Conservation (phyloP, 2,329 filamentous ascomycete species). For the Magnaporthiopsis rhizophila region DNA sequence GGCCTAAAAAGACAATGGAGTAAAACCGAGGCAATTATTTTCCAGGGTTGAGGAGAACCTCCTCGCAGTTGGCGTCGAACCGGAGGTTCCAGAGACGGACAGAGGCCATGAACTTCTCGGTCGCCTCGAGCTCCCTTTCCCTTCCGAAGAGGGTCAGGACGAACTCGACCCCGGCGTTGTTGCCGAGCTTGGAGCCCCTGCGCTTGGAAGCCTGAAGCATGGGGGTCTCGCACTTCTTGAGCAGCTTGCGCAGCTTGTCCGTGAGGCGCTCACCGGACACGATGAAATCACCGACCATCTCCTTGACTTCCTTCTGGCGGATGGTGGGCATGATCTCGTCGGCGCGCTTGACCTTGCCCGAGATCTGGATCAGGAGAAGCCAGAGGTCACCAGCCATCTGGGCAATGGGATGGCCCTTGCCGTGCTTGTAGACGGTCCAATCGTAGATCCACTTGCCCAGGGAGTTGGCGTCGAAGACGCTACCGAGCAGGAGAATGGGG, state of each 20-base stretch:
- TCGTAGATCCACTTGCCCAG: slow-evolving; percentile 99
- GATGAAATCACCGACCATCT: slow-evolving; percentile 85
- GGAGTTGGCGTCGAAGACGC: slow-evolving; percentile 95
- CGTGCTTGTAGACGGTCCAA: slow-evolving; percentile 92
- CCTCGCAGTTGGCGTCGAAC: slow-evolving; percentile 93
- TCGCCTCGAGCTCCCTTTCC: slow-evolving; percentile 81
- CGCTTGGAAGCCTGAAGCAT: slow-evolving; percentile 87
- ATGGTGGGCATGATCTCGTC: slow-evolving; percentile 71
- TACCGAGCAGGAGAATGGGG: slow-evolving; percentile 88
- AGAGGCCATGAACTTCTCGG: slow-evolving; percentile 85
- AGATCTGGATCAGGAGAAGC: slow-evolving; percentile 88
- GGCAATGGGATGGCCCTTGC: slow-evolving; percentile 71
- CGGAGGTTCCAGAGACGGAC: slow-evolving; percentile 85
- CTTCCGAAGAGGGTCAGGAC: slow-evolving; percentile 92
- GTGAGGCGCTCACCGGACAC: slow-evolving; percentile 81
- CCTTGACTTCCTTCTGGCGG: slow-evolving; percentile 62
- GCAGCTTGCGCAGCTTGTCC: slow-evolving; percentile 73
- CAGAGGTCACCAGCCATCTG: slow-evolving; percentile 93
- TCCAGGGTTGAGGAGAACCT: slow-evolving; percentile 62
- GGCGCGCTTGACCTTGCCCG: slow-evolving; percentile 86
- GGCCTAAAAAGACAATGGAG: too few relatives aligned
- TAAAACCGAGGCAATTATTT: slow-evolving; percentile 29
- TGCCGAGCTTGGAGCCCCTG: slow-evolving; percentile 70
- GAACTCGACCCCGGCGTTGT: slow-evolving; percentile 89
- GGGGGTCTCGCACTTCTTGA: slow-evolving; percentile 86